Percentiles rank a stretch among this genome's conserved stretches.
Evolutionary conservation across 108 stramenopile species (phyloP).

Genomic region (Mediolabrus comicus): DNA sequence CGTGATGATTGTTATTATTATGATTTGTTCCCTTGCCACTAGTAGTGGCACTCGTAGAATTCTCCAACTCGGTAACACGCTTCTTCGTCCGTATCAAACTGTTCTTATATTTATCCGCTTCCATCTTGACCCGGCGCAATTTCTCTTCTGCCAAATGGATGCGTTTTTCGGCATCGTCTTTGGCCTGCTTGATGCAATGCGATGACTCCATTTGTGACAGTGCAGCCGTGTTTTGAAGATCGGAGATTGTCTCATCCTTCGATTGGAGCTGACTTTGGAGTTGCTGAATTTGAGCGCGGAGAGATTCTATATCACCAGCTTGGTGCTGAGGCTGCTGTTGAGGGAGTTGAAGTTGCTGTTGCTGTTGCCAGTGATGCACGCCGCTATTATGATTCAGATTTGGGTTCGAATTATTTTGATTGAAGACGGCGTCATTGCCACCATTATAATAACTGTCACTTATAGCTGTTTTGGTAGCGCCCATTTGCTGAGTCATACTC

Average conservation of each 20-base stretch:
- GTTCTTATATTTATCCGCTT: slow-evolving; percentile 33
- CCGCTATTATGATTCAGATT: not conserved
- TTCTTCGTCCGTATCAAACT: slow-evolving; percentile 37
- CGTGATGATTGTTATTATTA: slow-evolving; percentile 6
- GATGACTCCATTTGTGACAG: slow-evolving; percentile 9
- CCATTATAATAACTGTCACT: not conserved
- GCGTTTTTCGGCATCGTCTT: slow-evolving; percentile 8
- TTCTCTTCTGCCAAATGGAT: slow-evolving; percentile 39
- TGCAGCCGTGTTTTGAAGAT: slow-evolving; percentile 28
- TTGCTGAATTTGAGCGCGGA: slow-evolving; percentile 5
- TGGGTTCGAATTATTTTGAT: not conserved
- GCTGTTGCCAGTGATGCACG: not conserved
- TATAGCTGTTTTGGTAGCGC: not conserved
- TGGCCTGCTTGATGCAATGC: slow-evolving; percentile 7
- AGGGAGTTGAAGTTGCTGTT: not conserved
- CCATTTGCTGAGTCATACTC: not conserved
- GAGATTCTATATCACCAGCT: not conserved
- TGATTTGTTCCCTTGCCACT: not conserved
- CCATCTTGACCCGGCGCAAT: slow-evolving; percentile 22
- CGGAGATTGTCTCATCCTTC: slow-evolving; percentile 17
- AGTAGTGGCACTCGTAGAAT: not conserved
- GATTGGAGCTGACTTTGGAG: slow-evolving; percentile 17
- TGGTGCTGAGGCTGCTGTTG: not conserved
- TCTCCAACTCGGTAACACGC: slow-evolving; percentile 23
- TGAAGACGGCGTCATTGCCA: not conserved